Percentiles rank a stretch among this genome's conserved stretches.
These are phyloP conservation scores for Obba rivulosa DNA, from an alignment of 768 basidiomycete species.

Conservation along the genomic window DNA sequence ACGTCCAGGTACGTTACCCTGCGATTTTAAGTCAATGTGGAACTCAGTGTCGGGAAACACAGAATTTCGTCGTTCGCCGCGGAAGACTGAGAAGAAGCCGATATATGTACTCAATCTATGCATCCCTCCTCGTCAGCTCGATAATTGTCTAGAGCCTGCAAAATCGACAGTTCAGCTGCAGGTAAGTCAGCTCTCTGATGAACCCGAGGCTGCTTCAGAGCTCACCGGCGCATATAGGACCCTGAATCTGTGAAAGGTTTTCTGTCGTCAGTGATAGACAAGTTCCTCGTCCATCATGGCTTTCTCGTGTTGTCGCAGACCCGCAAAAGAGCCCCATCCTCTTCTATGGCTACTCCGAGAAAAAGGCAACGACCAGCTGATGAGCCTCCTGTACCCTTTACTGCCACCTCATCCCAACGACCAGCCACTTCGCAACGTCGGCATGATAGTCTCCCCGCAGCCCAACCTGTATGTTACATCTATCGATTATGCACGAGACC, in stretches of 20 bases:
- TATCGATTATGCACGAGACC: too few species aligned
- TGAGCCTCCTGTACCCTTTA: too few species aligned
- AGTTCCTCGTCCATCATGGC: constrained; percentile 60
- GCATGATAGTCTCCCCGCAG: too few species aligned
- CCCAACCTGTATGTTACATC: too few species aligned
- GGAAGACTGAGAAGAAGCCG: constrained; percentile 72
- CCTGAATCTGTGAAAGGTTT: constrained; percentile 49
- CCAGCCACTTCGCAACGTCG: too few species aligned
- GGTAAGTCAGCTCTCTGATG: constrained; percentile 35
- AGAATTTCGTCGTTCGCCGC: constrained; percentile 69
- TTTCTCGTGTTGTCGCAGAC: constrained; percentile 31
- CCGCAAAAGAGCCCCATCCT: background rate
- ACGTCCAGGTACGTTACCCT: constrained; percentile 33
- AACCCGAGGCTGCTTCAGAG: constrained; percentile 6
- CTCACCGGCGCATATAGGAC: constrained; percentile 38
- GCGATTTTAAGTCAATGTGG: constrained; percentile 1
- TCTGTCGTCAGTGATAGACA: constrained; percentile 51
- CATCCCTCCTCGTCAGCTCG: constrained; percentile 60
- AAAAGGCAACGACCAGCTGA: constrained; percentile 36
- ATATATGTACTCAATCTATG: constrained; percentile 79
- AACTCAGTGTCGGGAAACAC: constrained; percentile 12
- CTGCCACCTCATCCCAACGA: background rate
- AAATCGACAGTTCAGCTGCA: constrained; percentile 64
- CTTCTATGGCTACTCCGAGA: constrained; percentile 27
- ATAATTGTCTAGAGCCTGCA: constrained; percentile 76